A percentile compares a stretch with the other conserved stretches of the same genome.
Evolutionary conservation across 495 filamentous ascomycete species (phyloP).

Genomic region (Bombardia bombarda): DNA sequence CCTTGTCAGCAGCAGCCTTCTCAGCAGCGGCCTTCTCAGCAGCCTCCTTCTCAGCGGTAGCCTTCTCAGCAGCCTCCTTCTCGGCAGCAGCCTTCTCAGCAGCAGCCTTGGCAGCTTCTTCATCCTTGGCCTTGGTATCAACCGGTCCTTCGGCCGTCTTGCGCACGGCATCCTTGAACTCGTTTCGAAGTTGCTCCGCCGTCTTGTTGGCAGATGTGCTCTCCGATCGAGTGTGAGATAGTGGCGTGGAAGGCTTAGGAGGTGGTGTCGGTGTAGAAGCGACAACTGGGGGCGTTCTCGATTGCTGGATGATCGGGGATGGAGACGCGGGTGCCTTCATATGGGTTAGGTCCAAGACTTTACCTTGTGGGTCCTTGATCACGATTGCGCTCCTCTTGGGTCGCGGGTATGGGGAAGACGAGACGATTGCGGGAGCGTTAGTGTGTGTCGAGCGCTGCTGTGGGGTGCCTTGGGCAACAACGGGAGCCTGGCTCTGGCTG

Average conservation of each 20-base stretch:
- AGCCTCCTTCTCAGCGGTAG: too few relatives aligned
- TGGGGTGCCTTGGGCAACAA: constrained; percentile 35
- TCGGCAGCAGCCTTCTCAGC: constrained; percentile 40
- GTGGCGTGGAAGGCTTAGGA: constrained; percentile 34
- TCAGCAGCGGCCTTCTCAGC: constrained; percentile 34
- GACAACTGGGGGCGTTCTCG: constrained; percentile 45
- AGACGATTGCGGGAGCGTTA: constrained; percentile 48
- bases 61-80: constrained; percentile 32
- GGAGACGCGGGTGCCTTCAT: constrained; percentile 37
- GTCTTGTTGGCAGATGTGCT: constrained; percentile 40
- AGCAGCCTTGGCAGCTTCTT: constrained; percentile 42
- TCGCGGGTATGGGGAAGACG: constrained; percentile 44
- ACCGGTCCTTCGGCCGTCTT: too few relatives aligned
- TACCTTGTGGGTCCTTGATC: constrained; percentile 73
- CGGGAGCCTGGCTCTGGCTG: constrained; percentile 47
- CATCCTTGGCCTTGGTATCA: constrained; percentile 29
- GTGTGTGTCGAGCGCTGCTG: constrained; percentile 48
- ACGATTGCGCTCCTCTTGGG: constrained; percentile 60
- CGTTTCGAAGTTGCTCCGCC: constrained; percentile 40
- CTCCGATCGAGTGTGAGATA: constrained; percentile 40
- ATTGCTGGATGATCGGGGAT: constrained; percentile 38
- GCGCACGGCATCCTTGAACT: constrained; percentile 44
- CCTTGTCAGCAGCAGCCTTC: constrained; percentile 33
- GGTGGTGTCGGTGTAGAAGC: constrained; percentile 46
- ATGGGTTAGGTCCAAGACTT: constrained; percentile 37